Percentiles rank a stretch among this genome's conserved stretches.
Conservation (phyloP, 2,329 filamentous ascomycete genomes). For the Fusarium buharicum region DNA sequence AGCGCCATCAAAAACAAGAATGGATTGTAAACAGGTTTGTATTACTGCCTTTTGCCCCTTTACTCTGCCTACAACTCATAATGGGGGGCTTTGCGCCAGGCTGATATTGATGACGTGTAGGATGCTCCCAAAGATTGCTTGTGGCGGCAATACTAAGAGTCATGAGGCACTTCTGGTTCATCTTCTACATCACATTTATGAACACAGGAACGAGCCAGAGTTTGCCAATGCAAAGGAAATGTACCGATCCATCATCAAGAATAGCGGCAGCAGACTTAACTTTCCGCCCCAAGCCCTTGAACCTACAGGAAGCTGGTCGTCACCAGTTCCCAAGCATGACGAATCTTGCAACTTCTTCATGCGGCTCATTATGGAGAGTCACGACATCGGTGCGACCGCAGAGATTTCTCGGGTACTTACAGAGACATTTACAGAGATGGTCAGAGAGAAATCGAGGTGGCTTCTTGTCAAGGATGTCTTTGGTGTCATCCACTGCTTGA, state of each 20-base stretch:
- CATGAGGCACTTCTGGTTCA: constrained; percentile 4
- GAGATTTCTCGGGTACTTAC: constrained; percentile 2
- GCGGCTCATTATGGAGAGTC: constrained; percentile 7
- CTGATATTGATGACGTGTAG: not conserved
- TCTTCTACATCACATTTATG: constrained; percentile 1
- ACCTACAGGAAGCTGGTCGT: not conserved
- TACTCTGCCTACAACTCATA: no score
- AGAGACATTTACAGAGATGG: not conserved
- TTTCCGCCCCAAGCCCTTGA: not conserved
- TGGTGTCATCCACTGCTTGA: not conserved
- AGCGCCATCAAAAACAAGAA: not conserved
- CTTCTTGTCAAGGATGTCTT: not conserved
- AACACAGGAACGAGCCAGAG: not conserved
- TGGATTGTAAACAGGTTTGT: constrained; percentile 14
- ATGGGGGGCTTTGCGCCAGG: no score
- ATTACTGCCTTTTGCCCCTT: no score
- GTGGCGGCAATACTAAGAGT: no score
- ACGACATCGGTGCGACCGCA: not conserved
- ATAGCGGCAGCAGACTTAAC: constrained; percentile 8
- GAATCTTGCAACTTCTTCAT: not conserved
- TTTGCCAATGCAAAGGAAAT: constrained; percentile 2
- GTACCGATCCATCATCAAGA: constrained; percentile 5
- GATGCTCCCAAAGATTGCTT: constrained; percentile 11
- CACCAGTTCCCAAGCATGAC: constrained; percentile 1
- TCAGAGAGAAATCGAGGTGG: constrained; percentile 1